Base-by-base conservation (phyloP, 176 grass and related monocot species). In the Bromus sterilis region DNA sequence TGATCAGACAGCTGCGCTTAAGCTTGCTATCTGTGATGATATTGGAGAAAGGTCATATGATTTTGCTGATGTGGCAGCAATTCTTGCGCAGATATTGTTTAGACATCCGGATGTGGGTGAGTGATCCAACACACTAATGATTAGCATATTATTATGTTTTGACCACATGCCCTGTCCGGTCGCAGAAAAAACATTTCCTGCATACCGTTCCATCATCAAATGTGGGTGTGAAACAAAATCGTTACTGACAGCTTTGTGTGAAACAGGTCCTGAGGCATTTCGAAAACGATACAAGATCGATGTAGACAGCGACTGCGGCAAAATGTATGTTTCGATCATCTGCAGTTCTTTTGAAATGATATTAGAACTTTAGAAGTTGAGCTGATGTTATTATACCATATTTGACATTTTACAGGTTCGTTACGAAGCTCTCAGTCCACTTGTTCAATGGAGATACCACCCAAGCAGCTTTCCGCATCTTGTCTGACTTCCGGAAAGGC, bases 21-120 rank as follows among this genome's bases (percentile, higher is more conserved):
- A 95, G 79, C 96, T 95, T 82, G 93, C 96, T 74, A 98, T 98
- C 41, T 98, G 96, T 80, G 96, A 98, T 84, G 96, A 95, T 69
- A 98, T 98, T 31, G 96, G 92, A 56, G 96, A 98, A 84, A 93
- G 88, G 62, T 95, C 96, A 56, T 98, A 98, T 37, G 96, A 98
- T 89, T 91, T 91, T 69, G 55, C 82, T 42, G 96, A 99, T 76
- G 87, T 99, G 56, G 93, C 89, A 1, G 75, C 82, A 0, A 95
- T 99, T 70, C 90, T 95, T 82, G 82, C 95, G 66, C 93, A 95
- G 66, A 84, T 95, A 85, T 86, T 99, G 83, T 60, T 85, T 75
- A 93, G 82, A 66, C 82, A 91, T 80, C 93, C 93, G 34, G 36
- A 77, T 76, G 87, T 89, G 78, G 96, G 96, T 99, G 61, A 73